Conservation (phyloP, 108 stramenopile genomes). For the Discostella pseudostelligera region DNA sequence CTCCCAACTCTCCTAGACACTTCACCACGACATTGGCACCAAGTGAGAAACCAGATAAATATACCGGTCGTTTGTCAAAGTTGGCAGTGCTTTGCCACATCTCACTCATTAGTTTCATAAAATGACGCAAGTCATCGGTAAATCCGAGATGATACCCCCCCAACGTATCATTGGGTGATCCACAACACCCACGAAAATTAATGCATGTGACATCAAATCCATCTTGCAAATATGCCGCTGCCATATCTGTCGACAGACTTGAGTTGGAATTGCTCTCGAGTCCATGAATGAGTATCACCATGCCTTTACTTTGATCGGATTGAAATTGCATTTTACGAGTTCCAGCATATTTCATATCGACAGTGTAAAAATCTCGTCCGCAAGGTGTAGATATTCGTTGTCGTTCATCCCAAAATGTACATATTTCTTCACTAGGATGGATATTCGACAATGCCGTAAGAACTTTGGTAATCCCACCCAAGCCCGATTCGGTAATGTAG, state of each 20-base stretch:
- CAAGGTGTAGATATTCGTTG: constrained; percentile 58
- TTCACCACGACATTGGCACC: constrained; percentile 90
- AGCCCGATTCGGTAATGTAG: constrained; percentile 23
- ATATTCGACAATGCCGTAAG: constrained; percentile 13
- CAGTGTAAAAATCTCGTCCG: constrained; percentile 73
- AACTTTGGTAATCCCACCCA: constrained; percentile 16
- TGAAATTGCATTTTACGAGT: constrained; percentile 17
- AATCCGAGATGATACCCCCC: constrained; percentile 90
- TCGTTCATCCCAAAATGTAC: constrained; percentile 57
- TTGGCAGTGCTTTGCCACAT: constrained; percentile 15
- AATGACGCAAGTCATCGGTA: constrained; percentile 80
- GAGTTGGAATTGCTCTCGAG: constrained; percentile 74
- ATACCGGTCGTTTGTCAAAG: constrained; percentile 57
- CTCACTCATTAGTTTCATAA: constrained; percentile 50
- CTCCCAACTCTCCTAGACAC: constrained; percentile 75
- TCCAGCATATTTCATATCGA: constrained; percentile 56
- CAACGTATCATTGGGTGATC: constrained; percentile 54
- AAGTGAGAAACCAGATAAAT: constrained; percentile 85
- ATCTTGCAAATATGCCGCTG: constrained; percentile 48
- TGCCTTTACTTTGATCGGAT: constrained; percentile 36
- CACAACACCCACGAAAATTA: constrained; percentile 89
- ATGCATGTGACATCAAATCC: constrained; percentile 69
- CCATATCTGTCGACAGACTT: constrained; percentile 54
- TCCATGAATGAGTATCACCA: constrained; percentile 72
- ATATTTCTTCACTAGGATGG: constrained; percentile 1